Evolutionary conservation across 768 basidiomycete genomes (phyloP).

Genomic region (Xerocomellus amylosporus): DNA sequence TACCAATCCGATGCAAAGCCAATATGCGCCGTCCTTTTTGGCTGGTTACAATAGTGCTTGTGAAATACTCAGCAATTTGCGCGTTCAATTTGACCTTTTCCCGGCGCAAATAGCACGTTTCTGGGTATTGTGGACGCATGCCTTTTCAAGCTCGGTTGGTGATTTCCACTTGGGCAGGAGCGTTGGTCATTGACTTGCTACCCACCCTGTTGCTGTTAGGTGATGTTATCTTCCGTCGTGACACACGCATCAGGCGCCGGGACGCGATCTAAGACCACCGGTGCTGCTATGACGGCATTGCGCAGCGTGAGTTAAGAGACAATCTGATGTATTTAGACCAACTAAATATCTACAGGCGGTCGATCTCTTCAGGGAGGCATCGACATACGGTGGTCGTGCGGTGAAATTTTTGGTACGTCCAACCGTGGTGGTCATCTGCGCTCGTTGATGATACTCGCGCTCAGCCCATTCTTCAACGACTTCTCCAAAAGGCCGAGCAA

Average conservation of each 20-base stretch:
- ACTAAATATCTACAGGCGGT: conserved; percentile 38
- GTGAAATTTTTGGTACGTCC: conserved; percentile 63
- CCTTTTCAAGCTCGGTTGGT: conserved; percentile 61
- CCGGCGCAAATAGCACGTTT: conserved; percentile 60
- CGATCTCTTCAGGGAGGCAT: conserved; percentile 64
- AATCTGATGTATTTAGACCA: background rate
- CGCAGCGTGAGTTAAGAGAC: conserved; percentile 28
- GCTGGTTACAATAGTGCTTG: conserved; percentile 68
- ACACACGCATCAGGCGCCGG: conserved; percentile 52
- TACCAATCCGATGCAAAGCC: conserved; percentile 64
- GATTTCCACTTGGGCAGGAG: background rate
- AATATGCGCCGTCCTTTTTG: conserved; percentile 63
- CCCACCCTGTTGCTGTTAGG: conserved; percentile 37
- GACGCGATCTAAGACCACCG: conserved; percentile 60
- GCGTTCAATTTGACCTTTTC: conserved; percentile 47
- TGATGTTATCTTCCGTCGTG: conserved; percentile 76
- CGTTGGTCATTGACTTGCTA: background rate
- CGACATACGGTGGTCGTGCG: conserved; percentile 60
- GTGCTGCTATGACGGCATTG: conserved; percentile 66
- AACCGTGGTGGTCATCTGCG: background rate
- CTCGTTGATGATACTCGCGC: conserved; percentile 1
- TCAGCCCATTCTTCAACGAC: conserved; percentile 64
- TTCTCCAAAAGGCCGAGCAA: conserved; percentile 59
- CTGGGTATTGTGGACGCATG: conserved; percentile 74
- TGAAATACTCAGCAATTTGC: conserved; percentile 49